Base-by-base conservation (phyloP, 2,329 filamentous ascomycete genomes). In the Exophiala viscosa region DNA sequence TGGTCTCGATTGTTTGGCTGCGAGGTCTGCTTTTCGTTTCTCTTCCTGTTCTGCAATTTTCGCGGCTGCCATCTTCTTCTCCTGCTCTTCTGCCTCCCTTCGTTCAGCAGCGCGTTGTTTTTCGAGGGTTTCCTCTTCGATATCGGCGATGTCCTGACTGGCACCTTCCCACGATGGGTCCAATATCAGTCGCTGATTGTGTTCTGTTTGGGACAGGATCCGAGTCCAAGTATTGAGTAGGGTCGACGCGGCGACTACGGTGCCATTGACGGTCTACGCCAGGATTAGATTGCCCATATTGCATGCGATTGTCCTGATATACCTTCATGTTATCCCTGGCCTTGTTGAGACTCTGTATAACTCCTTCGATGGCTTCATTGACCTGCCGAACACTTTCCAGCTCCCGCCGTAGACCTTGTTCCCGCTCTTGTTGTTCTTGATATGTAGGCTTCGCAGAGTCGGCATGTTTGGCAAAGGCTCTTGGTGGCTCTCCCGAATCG, bases 131-230 rank as follows among this genome's bases (percentile, higher is more conserved):
- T 97, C 92, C 48, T 84, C 85, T 70, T 97, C 92, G 50, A 90
- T 81, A 55, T 95, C 90, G n/a, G 83, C 78, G 35, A 96, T 72
- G 71, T 99, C 93, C 65, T 91, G 84, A 3, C 83, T 88, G 23
- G 91, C 88, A 51, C 93, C 93, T 66, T 92, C 86, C 90, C 92
- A 99, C 53, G 83, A 78, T 1, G 90, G 88, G 65, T 96, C 87
- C 41, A 97, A 78, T 40, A 99, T 86, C 45, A 99, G 76, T 18
- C 93, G 85, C 69, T 97, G 91, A 67, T 95, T 97, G 72, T 99
- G 93, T 71, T 99, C 93, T 3, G 93, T 96, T 70, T 99, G 93
- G 5, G 90, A 93, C 10, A 99, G 81, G 60, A 99, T 96, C 47
- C 90, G 85, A 7, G 90, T 95, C 92, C 92, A 99, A 13, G 91